These are phyloP conservation scores for Clitocybe nebularis DNA, from an alignment of 1,284 basidiomycete genomes.

Conservation along the genomic window DNA sequence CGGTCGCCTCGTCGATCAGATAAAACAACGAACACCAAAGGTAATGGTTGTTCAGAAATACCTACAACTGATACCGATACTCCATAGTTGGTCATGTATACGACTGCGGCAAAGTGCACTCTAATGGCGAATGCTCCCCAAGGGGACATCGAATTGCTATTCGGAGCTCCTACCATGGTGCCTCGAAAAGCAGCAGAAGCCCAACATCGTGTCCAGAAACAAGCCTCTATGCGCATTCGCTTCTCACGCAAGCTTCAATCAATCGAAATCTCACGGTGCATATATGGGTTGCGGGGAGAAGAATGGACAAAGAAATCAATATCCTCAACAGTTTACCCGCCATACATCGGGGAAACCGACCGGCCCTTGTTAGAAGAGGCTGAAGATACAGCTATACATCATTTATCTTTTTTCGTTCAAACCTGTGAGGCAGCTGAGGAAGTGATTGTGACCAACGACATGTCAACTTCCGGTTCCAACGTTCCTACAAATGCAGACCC, in stretches of 20 bases:
- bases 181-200: conserved; percentile 4
- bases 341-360: conserved; percentile 24
- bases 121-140: conserved; percentile 53
- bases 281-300: conserved; percentile 26
- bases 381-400: conserved; percentile 27
- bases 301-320: conserved; percentile 43
- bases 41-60: conserved; percentile 22
- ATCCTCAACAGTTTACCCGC: conserved; percentile 21
- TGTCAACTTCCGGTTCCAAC: neutral
- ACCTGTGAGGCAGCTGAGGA: conserved; percentile 33
- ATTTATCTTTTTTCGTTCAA: conserved; percentile 31
- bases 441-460: neutral
- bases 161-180: conserved; percentile 16
- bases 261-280: conserved; percentile 40
- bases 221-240: conserved; percentile 36
- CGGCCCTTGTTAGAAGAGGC: conserved; percentile 27
- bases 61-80: neutral
- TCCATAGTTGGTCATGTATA: conserved; percentile 41
- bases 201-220: conserved; percentile 4
- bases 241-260: conserved; percentile 34
- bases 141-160: conserved; percentile 45
- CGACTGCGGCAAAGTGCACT: conserved; percentile 38
- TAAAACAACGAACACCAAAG: conserved; percentile 50
- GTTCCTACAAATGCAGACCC: neutral
- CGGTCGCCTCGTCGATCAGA: conserved; percentile 36